phyloP scores from a whole-genome alignment of 805 yeast species.

The Saccharomycopsis guyanensis region DNA sequence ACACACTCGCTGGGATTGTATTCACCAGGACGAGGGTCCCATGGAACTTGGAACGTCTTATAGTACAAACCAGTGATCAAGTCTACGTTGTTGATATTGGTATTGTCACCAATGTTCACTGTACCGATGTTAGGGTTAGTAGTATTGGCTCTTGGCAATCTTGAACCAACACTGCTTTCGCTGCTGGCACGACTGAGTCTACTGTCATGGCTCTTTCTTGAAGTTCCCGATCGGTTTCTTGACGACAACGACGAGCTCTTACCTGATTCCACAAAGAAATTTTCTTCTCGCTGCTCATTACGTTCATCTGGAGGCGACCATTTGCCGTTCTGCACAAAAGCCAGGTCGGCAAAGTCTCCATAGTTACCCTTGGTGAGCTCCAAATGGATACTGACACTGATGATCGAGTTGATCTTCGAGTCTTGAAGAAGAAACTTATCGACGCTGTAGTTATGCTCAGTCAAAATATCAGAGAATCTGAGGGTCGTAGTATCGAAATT shows the following conservation, averaged over 20 bases:
- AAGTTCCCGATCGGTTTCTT: background rate
- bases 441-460: slow-evolving; percentile 24
- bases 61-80: slow-evolving; percentile 36
- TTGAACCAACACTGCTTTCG: slow-evolving; percentile 18
- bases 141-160: background rate
- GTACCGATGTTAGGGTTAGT: slow-evolving; percentile 28
- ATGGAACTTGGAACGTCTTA: slow-evolving; percentile 48
- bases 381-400: slow-evolving; percentile 51
- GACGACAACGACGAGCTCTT: background rate
- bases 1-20: slow-evolving; percentile 63
- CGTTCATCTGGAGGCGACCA: background rate
- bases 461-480: slow-evolving; percentile 1
- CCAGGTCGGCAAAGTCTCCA: slow-evolving; percentile 12
- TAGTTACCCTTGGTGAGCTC: slow-evolving; percentile 37
- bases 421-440: slow-evolving; percentile 65
- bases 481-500: slow-evolving; percentile 21
- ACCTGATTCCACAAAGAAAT: background rate
- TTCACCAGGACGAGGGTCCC: slow-evolving; percentile 54
- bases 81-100: slow-evolving; percentile 40
- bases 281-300: background rate
- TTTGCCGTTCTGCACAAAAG: slow-evolving; percentile 3
- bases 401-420: slow-evolving; percentile 77
- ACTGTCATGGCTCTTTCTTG: background rate
- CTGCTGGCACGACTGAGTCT: slow-evolving; percentile 9
- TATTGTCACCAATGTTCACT: slow-evolving; percentile 33